A percentile compares a stretch with the other conserved stretches of the same genome.
Evolutionary conservation across 108 stramenopile species (phyloP).

Genomic region (Cylindrotheca fusiformis): DNA sequence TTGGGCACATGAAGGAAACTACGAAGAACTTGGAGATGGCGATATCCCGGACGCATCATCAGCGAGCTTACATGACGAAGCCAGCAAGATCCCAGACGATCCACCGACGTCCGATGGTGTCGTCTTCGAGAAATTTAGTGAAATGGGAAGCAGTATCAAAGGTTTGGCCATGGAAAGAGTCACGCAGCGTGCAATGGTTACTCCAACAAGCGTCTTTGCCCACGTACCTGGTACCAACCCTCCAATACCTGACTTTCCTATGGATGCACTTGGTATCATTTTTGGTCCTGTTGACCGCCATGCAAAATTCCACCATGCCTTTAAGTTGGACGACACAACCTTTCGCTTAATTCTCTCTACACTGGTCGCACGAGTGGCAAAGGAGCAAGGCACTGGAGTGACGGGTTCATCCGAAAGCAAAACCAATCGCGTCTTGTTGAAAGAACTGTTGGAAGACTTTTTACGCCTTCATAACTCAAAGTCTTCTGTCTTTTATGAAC

Average conservation of each 20-base stretch:
- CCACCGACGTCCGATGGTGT: neutral
- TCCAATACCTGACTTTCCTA: conserved; percentile 29
- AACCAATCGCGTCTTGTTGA: neutral
- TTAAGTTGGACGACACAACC: conserved; percentile 8
- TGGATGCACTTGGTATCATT: conserved; percentile 29
- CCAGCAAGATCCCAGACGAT: neutral
- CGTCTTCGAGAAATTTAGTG: neutral
- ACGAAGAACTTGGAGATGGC: neutral
- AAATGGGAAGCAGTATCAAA: neutral
- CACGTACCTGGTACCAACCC: conserved; percentile 41
- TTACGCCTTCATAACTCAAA: neutral
- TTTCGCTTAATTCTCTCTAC: conserved; percentile 16
- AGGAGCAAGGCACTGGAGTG: neutral
- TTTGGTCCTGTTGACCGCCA: conserved; percentile 37
- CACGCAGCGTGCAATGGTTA: conserved; percentile 1
- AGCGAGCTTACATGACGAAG: neutral
- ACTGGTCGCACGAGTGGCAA: conserved; percentile 17
- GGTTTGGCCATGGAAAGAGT: neutral
- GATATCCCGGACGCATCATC: neutral
- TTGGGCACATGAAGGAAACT: conserved; percentile 2
- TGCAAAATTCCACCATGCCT: conserved; percentile 13
- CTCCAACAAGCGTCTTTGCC: conserved; percentile 26
- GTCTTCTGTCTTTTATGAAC: neutral
- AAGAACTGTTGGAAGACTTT: conserved; percentile 11
- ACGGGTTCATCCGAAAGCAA: neutral